Conservation (phyloP, 331 rosid genomes). For the Cydonia oblonga region DNA sequence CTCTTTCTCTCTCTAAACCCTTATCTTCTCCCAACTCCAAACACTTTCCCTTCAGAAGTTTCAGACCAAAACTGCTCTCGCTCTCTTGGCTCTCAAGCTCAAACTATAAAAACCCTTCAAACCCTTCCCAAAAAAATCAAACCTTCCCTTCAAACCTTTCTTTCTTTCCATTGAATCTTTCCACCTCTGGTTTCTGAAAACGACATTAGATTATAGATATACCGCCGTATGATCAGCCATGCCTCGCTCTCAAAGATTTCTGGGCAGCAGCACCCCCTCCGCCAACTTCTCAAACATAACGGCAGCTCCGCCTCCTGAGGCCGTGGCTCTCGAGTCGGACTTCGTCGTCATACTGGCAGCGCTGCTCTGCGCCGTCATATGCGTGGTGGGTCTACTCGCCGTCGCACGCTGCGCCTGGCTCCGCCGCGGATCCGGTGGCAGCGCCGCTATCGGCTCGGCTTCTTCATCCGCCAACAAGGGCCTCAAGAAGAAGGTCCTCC, state of each 20-base stretch:
- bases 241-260: constrained; percentile 37
- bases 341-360: constrained; percentile 80
- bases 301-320: constrained; percentile 64
- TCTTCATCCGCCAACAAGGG: constrained; percentile 51
- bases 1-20: neutral
- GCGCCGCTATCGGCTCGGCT: neutral
- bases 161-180: neutral
- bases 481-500: constrained; percentile 65
- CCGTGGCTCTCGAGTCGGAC: constrained; percentile 54
- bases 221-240: constrained; percentile 8
- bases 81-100: neutral
- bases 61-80: neutral
- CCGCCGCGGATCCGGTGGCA: constrained; percentile 31
- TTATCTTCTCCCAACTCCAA: neutral
- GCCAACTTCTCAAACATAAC: neutral
- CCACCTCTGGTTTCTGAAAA: neutral
- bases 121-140: neutral
- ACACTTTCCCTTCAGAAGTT: neutral
- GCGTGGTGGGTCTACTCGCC: constrained; percentile 67
- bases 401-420: constrained; percentile 85
- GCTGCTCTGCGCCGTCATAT: constrained; percentile 68
- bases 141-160: neutral
- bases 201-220: neutral
- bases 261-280: neutral
- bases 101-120: neutral